These are phyloP conservation scores for Penicillium coffeae DNA, from an alignment of 495 filamentous ascomycete species.

Conservation along the genomic window DNA sequence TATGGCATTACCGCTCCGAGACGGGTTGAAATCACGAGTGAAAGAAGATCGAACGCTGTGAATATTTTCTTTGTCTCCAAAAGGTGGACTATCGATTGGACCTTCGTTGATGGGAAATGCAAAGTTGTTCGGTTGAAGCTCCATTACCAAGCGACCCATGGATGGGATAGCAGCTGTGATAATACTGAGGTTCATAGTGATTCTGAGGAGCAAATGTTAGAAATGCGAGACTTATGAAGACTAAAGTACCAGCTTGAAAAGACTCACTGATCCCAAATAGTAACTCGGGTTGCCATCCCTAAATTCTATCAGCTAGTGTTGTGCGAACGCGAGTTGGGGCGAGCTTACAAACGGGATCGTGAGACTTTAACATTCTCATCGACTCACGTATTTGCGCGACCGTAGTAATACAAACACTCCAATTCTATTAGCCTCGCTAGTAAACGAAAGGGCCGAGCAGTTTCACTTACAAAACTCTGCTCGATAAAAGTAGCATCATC, in stretches of 20 bases:
- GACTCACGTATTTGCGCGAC: constrained; percentile 18
- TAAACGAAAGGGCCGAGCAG: background rate
- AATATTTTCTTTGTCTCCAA: constrained; percentile 14
- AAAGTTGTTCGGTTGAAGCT: constrained; percentile 23
- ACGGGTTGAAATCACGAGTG: background rate
- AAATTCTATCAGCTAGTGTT: background rate
- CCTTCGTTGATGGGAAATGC: constrained; percentile 27
- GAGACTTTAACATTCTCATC: constrained; percentile 5
- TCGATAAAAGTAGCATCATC: constrained; percentile 22
- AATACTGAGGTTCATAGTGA: constrained; percentile 27
- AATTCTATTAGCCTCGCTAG: background rate
- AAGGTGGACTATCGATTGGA: constrained; percentile 1
- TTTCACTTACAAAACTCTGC: constrained; percentile 22
- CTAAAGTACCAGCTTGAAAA: background rate
- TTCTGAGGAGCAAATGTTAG: constrained; percentile 2
- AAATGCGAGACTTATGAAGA: background rate
- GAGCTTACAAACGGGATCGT: constrained; percentile 17
- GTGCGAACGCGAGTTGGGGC: background rate
- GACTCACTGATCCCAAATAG: constrained; percentile 27
- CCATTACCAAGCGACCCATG: constrained; percentile 26
- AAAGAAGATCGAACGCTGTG: constrained; percentile 13
- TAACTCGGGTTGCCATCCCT: constrained; percentile 20
- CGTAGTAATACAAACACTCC: constrained; percentile 17
- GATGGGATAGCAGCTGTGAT: constrained; percentile 27
- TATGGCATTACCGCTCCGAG: background rate